Evolutionary conservation across 148 eudicot genomes (phyloP), one percentile per base, ranked within the genome.

Genomic region (Diospyros kaki): DNA sequence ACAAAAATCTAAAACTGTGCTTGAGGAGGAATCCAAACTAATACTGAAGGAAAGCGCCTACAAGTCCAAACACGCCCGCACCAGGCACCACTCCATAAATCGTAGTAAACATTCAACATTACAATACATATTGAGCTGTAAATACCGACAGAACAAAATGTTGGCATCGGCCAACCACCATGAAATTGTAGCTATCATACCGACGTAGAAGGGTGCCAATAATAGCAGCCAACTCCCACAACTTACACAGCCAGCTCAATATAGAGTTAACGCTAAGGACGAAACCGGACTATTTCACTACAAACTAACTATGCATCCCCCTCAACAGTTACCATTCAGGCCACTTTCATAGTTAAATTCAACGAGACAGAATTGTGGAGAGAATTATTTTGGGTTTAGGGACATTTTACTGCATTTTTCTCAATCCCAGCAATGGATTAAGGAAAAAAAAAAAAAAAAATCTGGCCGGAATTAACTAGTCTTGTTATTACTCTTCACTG

Each of bases 31-130:
- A 72, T 73, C 66, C 82, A 42, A 54, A 66, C 48, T 9, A 17
- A 62, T n/a, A 45, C 55, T 56, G 39, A 55, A 53, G 58, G 66
- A 64, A 55, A 8, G 5, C 43, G 58, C 9, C 60, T 54, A 70
- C 43, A 73, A 80, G 41, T 68, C 43, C 84, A 76, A 72, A 55
- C 55, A 64, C 41, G 76, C 39, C 45, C 2, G 17, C 52, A 70
- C 69, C 68, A 71, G 52, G 52, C 8, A 48, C 52, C 52, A 48
- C 52, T 48, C 0, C 51, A 41, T 8, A 11, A 64, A 55, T 56
- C 13, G 10, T 38, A n/a, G 28, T 28, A 56, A 5, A 69, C 58
- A 56, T 64, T 73, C 76, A 63, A 45, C 65, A 58, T 39, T 66
- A 72, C 5, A 38, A 11, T 69, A 50, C 56, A 45, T 72, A 28